Evolutionary conservation across 192 early-diverging fungal genomes (phyloP), one percentile per base, ranked within the genome.

Genomic region (Podila epigama): DNA sequence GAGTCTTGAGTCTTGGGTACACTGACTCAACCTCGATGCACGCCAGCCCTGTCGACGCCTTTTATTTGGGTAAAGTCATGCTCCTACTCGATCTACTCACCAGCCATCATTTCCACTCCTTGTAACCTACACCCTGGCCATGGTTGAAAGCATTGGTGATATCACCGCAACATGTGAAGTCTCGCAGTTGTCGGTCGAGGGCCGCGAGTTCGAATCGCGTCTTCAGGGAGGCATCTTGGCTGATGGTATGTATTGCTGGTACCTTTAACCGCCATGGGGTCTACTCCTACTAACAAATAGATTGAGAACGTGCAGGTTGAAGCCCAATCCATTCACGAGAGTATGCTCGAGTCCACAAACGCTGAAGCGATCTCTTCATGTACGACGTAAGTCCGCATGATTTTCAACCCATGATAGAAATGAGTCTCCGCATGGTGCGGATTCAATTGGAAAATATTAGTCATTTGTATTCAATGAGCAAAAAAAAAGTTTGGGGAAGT

Each of bases 141-240:
- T 86, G 53, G 72, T 87, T 6, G 85, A 87, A 58, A 55, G 60
- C 31, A 72, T 87, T 22, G 85, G 85, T 25, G 85, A 87, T 37
- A 81, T 87, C 18, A 87, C 85, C 18, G 85, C 85, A 4, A 80
- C 85, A 32, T 85, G 80, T 34, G 85, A 87, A 39, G 85, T 85
- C n/a, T 85, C 84, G 10, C 69, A 82, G 20, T 18, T 83, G 16
- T 50, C 79, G 0, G 86, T 87, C 31, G 85, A 87, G 58, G 85
- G 85, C 31, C 79, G 70, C 8, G 83, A 73, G 51, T 87, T 87
- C 57, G 85, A 87, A 52, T 69, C 62, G n/a, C 82, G 85, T 59
- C 75, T 85, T 13, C 84, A 85, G 58, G 85, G 85, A 4, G 85
- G 85, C 18, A 73, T 87, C 41, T 59, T 87, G 13, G 83, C 81